Percentiles rank a stretch among this genome's conserved stretches.
phyloP scores from a whole-genome alignment of 345 rosid species.

The Salix exigua region DNA sequence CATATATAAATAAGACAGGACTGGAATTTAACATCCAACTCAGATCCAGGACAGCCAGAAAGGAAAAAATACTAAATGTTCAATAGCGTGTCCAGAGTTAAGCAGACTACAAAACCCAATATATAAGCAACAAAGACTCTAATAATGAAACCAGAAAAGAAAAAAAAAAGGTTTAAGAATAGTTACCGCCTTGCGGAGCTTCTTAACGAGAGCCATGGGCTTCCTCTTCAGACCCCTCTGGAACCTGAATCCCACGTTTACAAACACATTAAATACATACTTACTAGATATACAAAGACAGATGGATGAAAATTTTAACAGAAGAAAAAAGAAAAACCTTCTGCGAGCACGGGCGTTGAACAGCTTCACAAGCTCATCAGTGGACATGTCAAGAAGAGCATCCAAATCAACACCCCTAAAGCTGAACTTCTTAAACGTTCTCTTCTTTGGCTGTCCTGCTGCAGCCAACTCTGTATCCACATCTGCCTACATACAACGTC shows the following conservation, averaged over 20 bases:
- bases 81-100: neutral
- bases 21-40: neutral
- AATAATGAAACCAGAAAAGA: neutral
- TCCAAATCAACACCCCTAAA: slow-evolving; percentile 37
- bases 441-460: slow-evolving; percentile 25
- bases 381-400: slow-evolving; percentile 32
- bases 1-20: neutral
- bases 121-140: neutral
- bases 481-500: slow-evolving; percentile 27
- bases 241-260: slow-evolving; percentile 46
- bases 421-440: slow-evolving; percentile 35
- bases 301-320: neutral
- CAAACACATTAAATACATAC: neutral
- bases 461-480: slow-evolving; percentile 40
- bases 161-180: neutral
- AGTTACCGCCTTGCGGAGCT: slow-evolving; percentile 33
- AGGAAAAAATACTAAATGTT: neutral
- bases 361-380: slow-evolving; percentile 32
- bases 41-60: neutral
- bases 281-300: no score
- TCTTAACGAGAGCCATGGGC: slow-evolving; percentile 38
- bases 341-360: slow-evolving; percentile 26
- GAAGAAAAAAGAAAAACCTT: slow-evolving; percentile 12
- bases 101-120: neutral
- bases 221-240: slow-evolving; percentile 67